Evolutionary conservation across 345 rosid species (phyloP).

Genomic region (Eucalyptus lansdowneana): DNA sequence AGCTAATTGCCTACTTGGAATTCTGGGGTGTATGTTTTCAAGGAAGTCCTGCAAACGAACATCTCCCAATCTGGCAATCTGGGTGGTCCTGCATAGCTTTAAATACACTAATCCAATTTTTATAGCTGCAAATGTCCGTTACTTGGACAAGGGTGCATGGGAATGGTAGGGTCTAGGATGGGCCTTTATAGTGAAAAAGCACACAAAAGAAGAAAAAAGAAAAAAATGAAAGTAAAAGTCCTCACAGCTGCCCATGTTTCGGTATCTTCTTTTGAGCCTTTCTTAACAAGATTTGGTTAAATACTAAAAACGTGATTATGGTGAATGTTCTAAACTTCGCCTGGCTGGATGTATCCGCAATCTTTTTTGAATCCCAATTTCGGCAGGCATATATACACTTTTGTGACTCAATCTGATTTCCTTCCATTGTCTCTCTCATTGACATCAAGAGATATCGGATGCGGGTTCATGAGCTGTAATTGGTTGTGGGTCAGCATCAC

Average conservation of each 20-base stretch:
- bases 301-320: not conserved
- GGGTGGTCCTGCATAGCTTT: not conserved
- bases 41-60: not conserved
- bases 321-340: not conserved
- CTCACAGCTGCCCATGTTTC: constrained; percentile 2
- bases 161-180: not conserved
- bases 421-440: not conserved
- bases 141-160: constrained; percentile 17
- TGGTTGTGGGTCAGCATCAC: not conserved
- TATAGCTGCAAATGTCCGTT: not conserved
- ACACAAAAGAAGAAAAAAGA: not conserved
- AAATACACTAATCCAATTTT: not conserved
- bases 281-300: not conserved
- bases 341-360: not conserved
- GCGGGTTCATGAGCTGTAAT: not conserved
- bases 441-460: not conserved
- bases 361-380: not conserved
- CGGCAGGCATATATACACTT: not conserved
- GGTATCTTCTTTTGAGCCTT: not conserved
- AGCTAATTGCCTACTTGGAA: not conserved
- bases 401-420: not conserved
- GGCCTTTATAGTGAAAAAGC: not conserved
- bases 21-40: not conserved
- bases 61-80: not conserved
- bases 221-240: not conserved